Conservation (phyloP, 345 rosid species). For the Citrus sinensis region DVS_A1.0 CM039169.1:1856501-1857000, state of each 20-base stretch:
- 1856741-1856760: constrained; percentile 87
- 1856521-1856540: constrained; percentile 91
- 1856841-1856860: constrained; percentile 94
- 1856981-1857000: constrained; percentile 68
- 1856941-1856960: constrained; percentile 93
- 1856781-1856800: constrained; percentile 61
- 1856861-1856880: constrained; percentile 88
- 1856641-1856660: constrained; percentile 56
- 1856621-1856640: constrained; percentile 98
- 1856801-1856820: constrained; percentile 83
- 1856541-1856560: constrained; percentile 97
- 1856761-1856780: constrained; percentile 85
- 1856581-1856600: constrained; percentile 86
- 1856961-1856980: constrained; percentile 90
- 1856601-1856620: constrained; percentile 95
- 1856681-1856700: constrained; percentile 96
- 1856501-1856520: constrained; percentile 93
- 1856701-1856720: constrained; percentile 92
- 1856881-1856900: constrained; percentile 90
- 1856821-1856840: constrained; percentile 93
- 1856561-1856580: constrained; percentile 96
- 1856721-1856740: constrained; percentile 95
- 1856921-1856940: constrained; percentile 92
- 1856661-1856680: constrained; percentile 89
- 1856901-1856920: constrained; percentile 76